Base-by-base conservation (phyloP, 768 basidiomycete genomes). In the Russula foetens region DNA sequence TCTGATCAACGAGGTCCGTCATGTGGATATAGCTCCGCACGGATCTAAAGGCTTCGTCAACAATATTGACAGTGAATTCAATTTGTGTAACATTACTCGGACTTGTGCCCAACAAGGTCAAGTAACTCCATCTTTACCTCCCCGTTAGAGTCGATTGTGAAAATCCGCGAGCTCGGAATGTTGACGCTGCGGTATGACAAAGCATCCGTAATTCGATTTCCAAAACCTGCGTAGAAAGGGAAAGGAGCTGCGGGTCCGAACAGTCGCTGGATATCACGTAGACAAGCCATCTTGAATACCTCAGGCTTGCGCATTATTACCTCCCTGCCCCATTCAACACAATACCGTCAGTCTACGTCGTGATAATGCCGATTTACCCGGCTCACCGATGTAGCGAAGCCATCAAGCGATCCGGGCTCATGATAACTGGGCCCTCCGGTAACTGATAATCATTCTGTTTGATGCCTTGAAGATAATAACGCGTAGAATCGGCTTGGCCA, bases 241-340 rank as follows among this genome's bases (percentile, higher is more conserved):
- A 83, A 87, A 64, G 81, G 78, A 33, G 77, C 74, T 29, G 77
- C 77, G 39, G 85, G 83, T 6, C 90, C 90, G 69, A 98, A 99
- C 7, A 98, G 72, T 23, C 93, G 79, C 65, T 91, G 91, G 56
- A 98, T 96, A 74, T 98, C 97, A 45, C 94, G 82, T 60, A 98
- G 75, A 74, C 95, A 98, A 2, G 96, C 94, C 97, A 99, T 99
- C 76, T 99, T 99, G 82, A 99, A 99, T n/a, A 98, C 82, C 70
- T 99, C 97, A 0, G 97, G 97, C 72, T 98, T 98, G 39, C 95
- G 87, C 88, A 98, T 90, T 69, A 99, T 96, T 17, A 99, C 96
- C 75, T 99, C 97, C 4, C 94, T 97, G 67, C 9, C 56, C 38
- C 29, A 23, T 15, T 4, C 23, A 12, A 59, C 51, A 15, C 50